These are phyloP conservation scores for Mycena pura DNA, from an alignment of 768 basidiomycete species.

Conservation along the genomic window DNA sequence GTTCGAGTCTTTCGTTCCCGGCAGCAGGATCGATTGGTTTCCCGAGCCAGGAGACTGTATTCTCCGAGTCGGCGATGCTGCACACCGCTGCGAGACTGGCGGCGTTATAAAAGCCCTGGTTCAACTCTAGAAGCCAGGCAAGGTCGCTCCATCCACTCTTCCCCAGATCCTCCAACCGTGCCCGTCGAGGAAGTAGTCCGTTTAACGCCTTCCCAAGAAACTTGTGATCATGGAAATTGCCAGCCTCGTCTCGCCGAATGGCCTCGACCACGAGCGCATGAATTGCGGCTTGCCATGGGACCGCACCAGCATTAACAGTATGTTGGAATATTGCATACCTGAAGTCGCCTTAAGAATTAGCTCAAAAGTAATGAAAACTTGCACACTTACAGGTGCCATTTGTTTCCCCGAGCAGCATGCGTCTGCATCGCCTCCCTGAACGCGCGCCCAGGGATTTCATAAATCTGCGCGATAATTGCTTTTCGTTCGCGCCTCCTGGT, in stretches of 20 bases:
- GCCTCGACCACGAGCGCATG: constrained; percentile 24
- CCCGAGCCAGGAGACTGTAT: constrained; percentile 28
- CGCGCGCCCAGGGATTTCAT: neutral
- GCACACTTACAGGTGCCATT: constrained; percentile 5
- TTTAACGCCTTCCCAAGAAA: constrained; percentile 35
- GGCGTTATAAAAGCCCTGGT: constrained; percentile 35
- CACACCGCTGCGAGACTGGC: constrained; percentile 30
- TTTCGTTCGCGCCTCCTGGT: neutral
- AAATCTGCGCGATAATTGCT: neutral
- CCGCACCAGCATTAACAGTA: constrained; percentile 8
- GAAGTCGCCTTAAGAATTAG: neutral
- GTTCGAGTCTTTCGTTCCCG: constrained; percentile 32
- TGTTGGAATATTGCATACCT: constrained; percentile 12
- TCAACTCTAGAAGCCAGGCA: constrained; percentile 36
- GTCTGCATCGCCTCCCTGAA: constrained; percentile 2
- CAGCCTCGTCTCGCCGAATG: constrained; percentile 28
- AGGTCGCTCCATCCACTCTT: constrained; percentile 31
- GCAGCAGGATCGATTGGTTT: constrained; percentile 28
- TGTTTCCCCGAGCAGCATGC: neutral
- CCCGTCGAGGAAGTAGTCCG: constrained; percentile 32
- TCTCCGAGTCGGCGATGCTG: neutral
- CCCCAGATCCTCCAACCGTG: constrained; percentile 22
- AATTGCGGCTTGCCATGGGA: constrained; percentile 13
- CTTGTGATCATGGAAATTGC: constrained; percentile 21
- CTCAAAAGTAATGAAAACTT: neutral